Base-by-base conservation (phyloP, 768 basidiomycete genomes). In the Phallus indusiatus region DNA sequence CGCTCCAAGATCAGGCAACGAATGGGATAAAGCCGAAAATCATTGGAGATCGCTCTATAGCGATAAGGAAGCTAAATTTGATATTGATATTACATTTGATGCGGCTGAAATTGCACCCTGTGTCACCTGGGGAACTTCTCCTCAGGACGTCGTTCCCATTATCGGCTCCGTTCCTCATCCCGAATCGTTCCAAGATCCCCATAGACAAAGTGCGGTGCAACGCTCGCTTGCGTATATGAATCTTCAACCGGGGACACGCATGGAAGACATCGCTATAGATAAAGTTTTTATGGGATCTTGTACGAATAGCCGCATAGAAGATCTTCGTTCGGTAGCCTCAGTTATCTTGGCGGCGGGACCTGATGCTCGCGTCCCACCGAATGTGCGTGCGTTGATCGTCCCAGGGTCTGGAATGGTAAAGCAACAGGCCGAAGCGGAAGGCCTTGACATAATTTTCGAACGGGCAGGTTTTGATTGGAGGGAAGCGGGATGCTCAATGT, bases 401-500 rank as follows among this genome's bases (percentile, higher is more conserved):
- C 92, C 92, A 1, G 92, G 92, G 20, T 94, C 92, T 14, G 92
- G 92, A 55, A 69, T 94, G 53, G 83, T 94, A 69, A 94, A 92
- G 68, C 82, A 88, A 66, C 92, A 94, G 65, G 90, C 92, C n/a
- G 91, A 94, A 73, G 85, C 83, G n/a, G 92, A 94, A 67, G 92
- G 91, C 20, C 75, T 94, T 61, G 91, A 94, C 66, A 77, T 78
- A 55, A 76, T 94, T 64, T 91, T 94, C 77, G 89, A 85, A 69
- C 85, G 87, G 47, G 92, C 91, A 35, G 92, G 92, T 28, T 94
- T 94, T 67, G 92, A 94, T 67, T 94, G 92, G 92, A 81, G 92
- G 54, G 92, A 94, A 72, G 92, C 92, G 33, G 92, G 92, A 33
- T 94, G 92, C 69, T 94, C 92, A 17, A 94, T 94, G 92, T 94